phyloP scores from a whole-genome alignment of 805 yeast species.

The Teunomyces aglyptinius region DNA sequence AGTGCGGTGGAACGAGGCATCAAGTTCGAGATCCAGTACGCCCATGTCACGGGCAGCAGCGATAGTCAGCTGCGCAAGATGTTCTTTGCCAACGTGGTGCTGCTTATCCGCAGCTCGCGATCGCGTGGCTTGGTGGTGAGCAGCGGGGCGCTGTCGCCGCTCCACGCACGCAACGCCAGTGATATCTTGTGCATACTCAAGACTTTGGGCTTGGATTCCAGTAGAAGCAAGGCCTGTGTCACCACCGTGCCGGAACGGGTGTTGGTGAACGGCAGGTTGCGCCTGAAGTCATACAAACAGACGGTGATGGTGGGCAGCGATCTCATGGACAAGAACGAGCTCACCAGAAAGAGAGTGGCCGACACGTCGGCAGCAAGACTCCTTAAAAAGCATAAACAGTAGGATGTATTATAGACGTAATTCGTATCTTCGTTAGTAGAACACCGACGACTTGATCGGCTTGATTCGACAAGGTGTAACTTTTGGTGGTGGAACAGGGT shows the following conservation, averaged over 20 bases:
- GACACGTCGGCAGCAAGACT: slow-evolving; percentile 25
- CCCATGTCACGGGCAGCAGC: slow-evolving; percentile 46
- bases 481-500: not conserved
- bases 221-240: slow-evolving; percentile 58
- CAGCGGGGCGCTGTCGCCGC: slow-evolving; percentile 63
- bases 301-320: slow-evolving; percentile 55
- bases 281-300: slow-evolving; percentile 76
- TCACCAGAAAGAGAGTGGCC: slow-evolving; percentile 22
- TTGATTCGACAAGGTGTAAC: slow-evolving; percentile 15
- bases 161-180: slow-evolving; percentile 60
- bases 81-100: slow-evolving; percentile 68
- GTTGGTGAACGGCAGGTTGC: slow-evolving; percentile 69
- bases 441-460: slow-evolving; percentile 30
- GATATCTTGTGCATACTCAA: slow-evolving; percentile 68
- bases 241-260: slow-evolving; percentile 61
- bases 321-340: slow-evolving; percentile 6
- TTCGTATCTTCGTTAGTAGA: slow-evolving; percentile 13
- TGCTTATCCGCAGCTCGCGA: slow-evolving; percentile 78
- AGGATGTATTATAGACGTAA: slow-evolving; percentile 1
- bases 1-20: slow-evolving; percentile 83
- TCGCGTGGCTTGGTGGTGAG: slow-evolving; percentile 75
- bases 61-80: slow-evolving; percentile 47
- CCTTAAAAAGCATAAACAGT: slow-evolving; percentile 19
- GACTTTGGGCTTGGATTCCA: slow-evolving; percentile 67
- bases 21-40: slow-evolving; percentile 74